Evolutionary conservation across 306 rosid genomes (phyloP), one percentile per base, ranked within the genome.

Genomic region (Dicorynia guianensis): DNA sequence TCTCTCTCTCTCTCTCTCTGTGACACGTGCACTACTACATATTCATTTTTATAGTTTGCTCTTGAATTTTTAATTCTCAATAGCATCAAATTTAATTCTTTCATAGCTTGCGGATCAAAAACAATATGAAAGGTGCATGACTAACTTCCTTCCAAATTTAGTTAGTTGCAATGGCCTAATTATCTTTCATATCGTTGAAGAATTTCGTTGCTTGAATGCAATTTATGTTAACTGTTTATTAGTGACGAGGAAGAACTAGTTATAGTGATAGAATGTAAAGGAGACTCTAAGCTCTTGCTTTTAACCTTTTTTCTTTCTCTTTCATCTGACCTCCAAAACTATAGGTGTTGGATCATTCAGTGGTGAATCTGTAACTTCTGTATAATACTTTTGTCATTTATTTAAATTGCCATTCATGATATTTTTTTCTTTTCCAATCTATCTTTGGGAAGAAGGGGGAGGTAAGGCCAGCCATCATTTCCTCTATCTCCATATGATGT

Each of bases 401-500:
- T 5, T 30, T 19, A 42, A 63, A 43, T 8, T 5, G 36, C 44
- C 20, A 44, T 14, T 6, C 50, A 13, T 25, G 55, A 65, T 19
- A 19, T 20, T 20, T 44, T 42, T 5, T 39, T 36, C 13, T 11
- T 30, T 25, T 54, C 15, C 12, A 17, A 11, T 64, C 18, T 65
- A n/a, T 65, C 12, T 20, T 44, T 43, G 44, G 11, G 3, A 18
- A 43, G 58, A 44, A 58, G 44, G 59, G 20, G 30, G 30, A 8
- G 43, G 57, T 20, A 48, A 35, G 25, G 4, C 42, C 35, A 14
- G 13, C 13, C 12, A 33, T 59, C 14, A 34, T 67, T 30, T 36
- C 25, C 54, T 63, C 47, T 17, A 13, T 55, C 35, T 75, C 19
- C 54, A 52, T 40, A 80, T 63, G 14, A 66, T 48, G 73, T 75